Evolutionary conservation across 768 basidiomycete genomes (phyloP).

Genomic region (Saitozyma sp.): DNA sequence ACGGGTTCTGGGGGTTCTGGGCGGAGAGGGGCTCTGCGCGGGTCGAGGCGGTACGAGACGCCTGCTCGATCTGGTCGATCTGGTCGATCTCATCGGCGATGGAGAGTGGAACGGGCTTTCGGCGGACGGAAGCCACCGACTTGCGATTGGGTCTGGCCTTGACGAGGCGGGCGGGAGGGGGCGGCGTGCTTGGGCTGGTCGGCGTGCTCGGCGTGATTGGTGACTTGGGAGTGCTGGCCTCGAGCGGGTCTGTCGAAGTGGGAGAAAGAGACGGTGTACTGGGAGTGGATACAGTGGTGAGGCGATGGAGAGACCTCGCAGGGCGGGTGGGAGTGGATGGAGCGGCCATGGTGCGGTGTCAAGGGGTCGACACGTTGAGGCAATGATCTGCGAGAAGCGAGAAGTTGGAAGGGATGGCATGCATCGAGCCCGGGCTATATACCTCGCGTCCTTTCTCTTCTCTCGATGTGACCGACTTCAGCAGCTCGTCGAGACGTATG

Average conservation of each 20-base stretch:
- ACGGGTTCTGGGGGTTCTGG: conserved; percentile 1
- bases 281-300: neutral
- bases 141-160: conserved; percentile 8
- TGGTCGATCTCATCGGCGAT: neutral
- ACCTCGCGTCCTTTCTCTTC: neutral
- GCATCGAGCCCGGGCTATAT: neutral
- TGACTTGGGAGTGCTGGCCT: too few relatives aligned
- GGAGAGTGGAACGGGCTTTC: conserved; percentile 34
- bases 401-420: neutral
- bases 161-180: conserved; percentile 1
- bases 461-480: too few relatives aligned
- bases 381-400: neutral
- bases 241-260: too few relatives aligned
- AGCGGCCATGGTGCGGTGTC: neutral
- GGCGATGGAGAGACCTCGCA: neutral
- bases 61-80: neutral
- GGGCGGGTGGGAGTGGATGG: neutral
- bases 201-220: too few relatives aligned
- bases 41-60: conserved; percentile 1
- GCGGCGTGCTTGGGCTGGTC: too few relatives aligned
- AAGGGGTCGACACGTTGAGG: neutral
- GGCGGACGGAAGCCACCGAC: conserved; percentile 25
- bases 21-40: conserved; percentile 4
- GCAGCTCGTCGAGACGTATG: too few relatives aligned
- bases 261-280: too few relatives aligned